Percentiles rank a stretch among this genome's conserved stretches.
Evolutionary conservation across 2,329 filamentous ascomycete species (phyloP).

Genomic region (Leptodontidium sp.): DNA sequence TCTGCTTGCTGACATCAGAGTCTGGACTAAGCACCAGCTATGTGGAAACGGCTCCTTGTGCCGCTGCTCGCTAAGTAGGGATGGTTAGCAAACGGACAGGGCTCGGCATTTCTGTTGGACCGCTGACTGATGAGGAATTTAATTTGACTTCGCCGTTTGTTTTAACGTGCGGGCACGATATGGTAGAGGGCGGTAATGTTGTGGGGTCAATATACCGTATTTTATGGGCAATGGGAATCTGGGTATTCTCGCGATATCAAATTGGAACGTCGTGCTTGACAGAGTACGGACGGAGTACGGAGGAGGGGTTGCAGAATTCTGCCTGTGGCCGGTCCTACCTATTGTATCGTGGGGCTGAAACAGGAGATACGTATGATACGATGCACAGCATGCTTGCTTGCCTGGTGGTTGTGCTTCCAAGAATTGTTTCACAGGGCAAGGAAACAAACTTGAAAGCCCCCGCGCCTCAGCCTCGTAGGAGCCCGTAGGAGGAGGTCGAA

Average conservation of each 20-base stretch:
- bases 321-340: not conserved
- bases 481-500: not conserved
- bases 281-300: not conserved
- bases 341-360: conserved; percentile 4
- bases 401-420: conserved; percentile 12
- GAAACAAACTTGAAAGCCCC: conserved; percentile 2
- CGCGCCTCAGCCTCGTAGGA: conserved; percentile 9
- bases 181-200: not conserved
- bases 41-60: not conserved
- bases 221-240: not conserved
- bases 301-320: conserved; percentile 1
- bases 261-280: not conserved
- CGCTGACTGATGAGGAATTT: conserved; percentile 7
- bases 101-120: conserved; percentile 12
- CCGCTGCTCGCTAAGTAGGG: not conserved
- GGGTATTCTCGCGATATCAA: conserved; percentile 6
- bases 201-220: not conserved
- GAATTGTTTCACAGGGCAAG: conserved; percentile 20
- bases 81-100: not conserved
- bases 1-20: conserved; percentile 20
- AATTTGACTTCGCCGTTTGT: conserved; percentile 5
- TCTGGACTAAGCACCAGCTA: not conserved
- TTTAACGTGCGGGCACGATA: too few species aligned
- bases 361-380: conserved; percentile 1
- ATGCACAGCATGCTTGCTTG: conserved; percentile 8